phyloP scores from a whole-genome alignment of 768 basidiomycete species.

The Rhizopogon vesiculosus region DNA sequence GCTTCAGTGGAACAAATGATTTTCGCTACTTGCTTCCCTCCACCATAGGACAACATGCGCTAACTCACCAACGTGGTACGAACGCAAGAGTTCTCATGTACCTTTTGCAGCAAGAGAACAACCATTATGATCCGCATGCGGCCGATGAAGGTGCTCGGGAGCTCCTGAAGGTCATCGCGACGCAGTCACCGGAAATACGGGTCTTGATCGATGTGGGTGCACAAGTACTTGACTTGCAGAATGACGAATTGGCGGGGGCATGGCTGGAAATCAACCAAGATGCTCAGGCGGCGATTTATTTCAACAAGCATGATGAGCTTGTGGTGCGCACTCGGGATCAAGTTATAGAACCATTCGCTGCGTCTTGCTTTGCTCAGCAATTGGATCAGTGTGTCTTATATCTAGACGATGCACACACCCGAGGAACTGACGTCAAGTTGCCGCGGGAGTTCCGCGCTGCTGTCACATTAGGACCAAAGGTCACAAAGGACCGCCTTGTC shows the following conservation, averaged over 20 bases:
- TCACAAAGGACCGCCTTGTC: constrained; percentile 47
- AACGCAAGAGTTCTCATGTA: constrained; percentile 35
- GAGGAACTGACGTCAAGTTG: constrained; percentile 49
- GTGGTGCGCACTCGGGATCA: constrained; percentile 33
- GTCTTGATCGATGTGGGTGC: constrained; percentile 53
- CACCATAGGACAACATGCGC: constrained; percentile 23
- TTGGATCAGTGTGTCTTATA: constrained; percentile 41
- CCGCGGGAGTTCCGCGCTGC: constrained; percentile 36
- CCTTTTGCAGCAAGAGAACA: constrained; percentile 31
- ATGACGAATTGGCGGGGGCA: constrained; percentile 27
- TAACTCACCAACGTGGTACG: constrained; percentile 33
- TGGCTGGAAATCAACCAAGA: constrained; percentile 13
- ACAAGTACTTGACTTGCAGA: constrained; percentile 18
- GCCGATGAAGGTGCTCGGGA: constrained; percentile 13
- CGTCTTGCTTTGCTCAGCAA: constrained; percentile 35
- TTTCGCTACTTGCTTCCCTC: constrained; percentile 23
- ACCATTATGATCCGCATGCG: constrained; percentile 21
- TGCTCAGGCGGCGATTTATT: constrained; percentile 39
- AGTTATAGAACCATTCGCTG: constrained; percentile 26
- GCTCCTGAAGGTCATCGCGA: constrained; percentile 26
- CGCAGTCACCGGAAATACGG: constrained; percentile 29
- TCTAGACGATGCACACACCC: constrained; percentile 46
- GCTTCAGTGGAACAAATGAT: constrained; percentile 57
- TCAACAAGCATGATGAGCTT: constrained; percentile 32
- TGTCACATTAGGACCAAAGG: constrained; percentile 45